Evolutionary conservation across 495 filamentous ascomycete genomes (phyloP), one percentile per base, ranked within the genome.

Genomic region (Lasiosphaeriaceae sp.): DNA sequence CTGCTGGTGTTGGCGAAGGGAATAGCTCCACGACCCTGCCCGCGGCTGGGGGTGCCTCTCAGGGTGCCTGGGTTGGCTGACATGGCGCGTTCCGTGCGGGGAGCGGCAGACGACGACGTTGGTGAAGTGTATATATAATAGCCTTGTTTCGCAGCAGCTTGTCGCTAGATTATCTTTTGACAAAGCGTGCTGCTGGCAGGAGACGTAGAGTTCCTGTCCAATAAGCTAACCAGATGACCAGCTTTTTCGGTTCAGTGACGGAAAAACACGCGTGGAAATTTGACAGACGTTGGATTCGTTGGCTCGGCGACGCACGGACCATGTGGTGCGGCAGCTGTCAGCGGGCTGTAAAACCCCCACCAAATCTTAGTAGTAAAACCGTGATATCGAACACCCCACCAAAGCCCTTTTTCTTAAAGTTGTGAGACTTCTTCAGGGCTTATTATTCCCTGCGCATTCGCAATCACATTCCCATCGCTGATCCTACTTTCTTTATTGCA

Each of bases 1-100:
- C 81, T 88, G 68, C 81, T 83, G 59, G 77, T 88, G 68, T 81
- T 83, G 59, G 77, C 76, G 66, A 90, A 92, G 59, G 88, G 87
- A 57, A 86, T 75, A 62, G 81, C 81, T 55, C 83, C 85, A 72
- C 90, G 81, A 54, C 81, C 74, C 60, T 85, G 81, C 52, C 72
- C 73, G 45, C 83, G 79, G 56, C 61, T 74, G 49, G 86, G 86
- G n/a, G 85, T 86, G 39, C 83, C 83, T 72, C 86, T 75, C 66
- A 79, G 61, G 26, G 77, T 80, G 35, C 71, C 70, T 45, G 66
- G 59, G 41, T 68, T 69, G 54, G 56, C 61, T 50, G 71, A 74
- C 69, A 74, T 61, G 11, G 47, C 11, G 39, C 5, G 39, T 9
- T 43, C 4, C 39, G 39, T 43, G 12, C 39, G 9, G 39, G 16